A percentile compares a stretch with the other conserved stretches of the same genome.
Evolutionary conservation across 805 yeast genomes (phyloP).

Genomic region (Tanozyma kutaoensis): DNA sequence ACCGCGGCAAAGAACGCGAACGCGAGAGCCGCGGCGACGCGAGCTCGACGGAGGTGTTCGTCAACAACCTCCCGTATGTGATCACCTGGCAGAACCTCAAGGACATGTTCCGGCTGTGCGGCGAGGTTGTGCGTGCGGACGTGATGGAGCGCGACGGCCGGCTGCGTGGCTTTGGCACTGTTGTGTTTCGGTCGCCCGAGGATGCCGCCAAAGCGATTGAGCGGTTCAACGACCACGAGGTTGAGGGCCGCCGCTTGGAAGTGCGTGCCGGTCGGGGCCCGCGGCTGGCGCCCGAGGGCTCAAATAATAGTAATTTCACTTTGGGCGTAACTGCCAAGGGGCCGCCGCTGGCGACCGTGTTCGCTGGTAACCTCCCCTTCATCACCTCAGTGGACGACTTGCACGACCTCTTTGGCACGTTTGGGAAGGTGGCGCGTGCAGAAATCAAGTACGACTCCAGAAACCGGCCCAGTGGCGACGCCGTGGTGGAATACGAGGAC

Average conservation of each 20-base stretch:
- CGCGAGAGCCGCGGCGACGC: too few relatives aligned
- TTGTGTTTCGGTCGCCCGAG: slow-evolving; percentile 49
- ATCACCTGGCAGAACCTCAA: slow-evolving; percentile 75
- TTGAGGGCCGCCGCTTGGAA: slow-evolving; percentile 68
- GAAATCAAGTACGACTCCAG: slow-evolving; percentile 47
- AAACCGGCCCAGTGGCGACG: slow-evolving; percentile 70
- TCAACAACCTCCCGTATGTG: slow-evolving; percentile 76
- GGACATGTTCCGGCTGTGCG: slow-evolving; percentile 69
- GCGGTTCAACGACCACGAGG: slow-evolving; percentile 50
- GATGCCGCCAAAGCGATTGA: slow-evolving; percentile 65
- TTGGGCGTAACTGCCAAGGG: slow-evolving; percentile 53
- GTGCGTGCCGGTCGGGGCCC: slow-evolving; percentile 52
- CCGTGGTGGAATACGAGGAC: slow-evolving; percentile 68
- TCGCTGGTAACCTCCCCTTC: slow-evolving; percentile 72
- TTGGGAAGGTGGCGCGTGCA: slow-evolving; percentile 65
- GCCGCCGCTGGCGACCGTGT: slow-evolving; percentile 35
- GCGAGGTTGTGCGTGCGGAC: slow-evolving; percentile 74
- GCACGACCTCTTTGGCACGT: slow-evolving; percentile 71
- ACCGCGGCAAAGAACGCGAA: slow-evolving; percentile 4
- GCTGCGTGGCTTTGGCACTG: slow-evolving; percentile 81
- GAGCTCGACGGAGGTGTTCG: slow-evolving; percentile 41
- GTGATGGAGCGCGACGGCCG: slow-evolving; percentile 56
- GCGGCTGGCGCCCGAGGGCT: slow-evolving; percentile 4
- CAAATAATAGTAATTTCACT: slow-evolving; percentile 43
- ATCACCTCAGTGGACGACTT: slow-evolving; percentile 81